Evolutionary conservation across 1,139 yeast species (phyloP).

Genomic region (Scheffersomyces insectosa): DNA sequence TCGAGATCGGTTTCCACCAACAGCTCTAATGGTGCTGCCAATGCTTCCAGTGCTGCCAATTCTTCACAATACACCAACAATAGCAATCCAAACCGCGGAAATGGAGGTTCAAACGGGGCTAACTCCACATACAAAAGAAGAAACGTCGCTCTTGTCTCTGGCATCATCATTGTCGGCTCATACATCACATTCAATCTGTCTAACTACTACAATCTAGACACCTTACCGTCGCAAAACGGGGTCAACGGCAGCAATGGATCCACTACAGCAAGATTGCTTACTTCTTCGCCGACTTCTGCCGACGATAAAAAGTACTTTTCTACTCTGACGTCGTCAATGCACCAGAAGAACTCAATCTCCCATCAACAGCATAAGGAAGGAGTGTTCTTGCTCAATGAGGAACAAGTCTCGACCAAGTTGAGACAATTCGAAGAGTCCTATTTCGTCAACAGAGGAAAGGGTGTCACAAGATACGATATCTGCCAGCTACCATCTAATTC

Average conservation of each 20-base stretch:
- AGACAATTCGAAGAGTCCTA: slow-evolving; percentile 81
- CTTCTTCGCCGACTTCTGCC: slow-evolving; percentile 5
- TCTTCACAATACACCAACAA: too few species aligned
- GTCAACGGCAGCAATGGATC: slow-evolving; percentile 6
- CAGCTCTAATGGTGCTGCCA: too few species aligned
- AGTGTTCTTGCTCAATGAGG: slow-evolving; percentile 58
- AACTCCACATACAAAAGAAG: slow-evolving; percentile 18
- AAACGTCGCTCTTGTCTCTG: slow-evolving; percentile 43
- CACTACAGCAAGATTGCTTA: background rate
- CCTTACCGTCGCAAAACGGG: slow-evolving; percentile 25
- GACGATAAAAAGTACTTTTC: slow-evolving; percentile 38
- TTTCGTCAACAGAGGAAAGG: slow-evolving; percentile 78
- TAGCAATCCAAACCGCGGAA: too few species aligned
- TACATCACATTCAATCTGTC: slow-evolving; percentile 44
- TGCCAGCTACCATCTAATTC: slow-evolving; percentile 88
- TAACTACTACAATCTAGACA: slow-evolving; percentile 45
- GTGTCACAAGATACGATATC: slow-evolving; percentile 89
- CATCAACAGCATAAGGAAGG: slow-evolving; percentile 49
- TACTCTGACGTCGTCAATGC: slow-evolving; percentile 46
- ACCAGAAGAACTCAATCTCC: slow-evolving; percentile 40
- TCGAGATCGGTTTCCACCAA: too few species aligned
- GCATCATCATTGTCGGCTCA: slow-evolving; percentile 47
- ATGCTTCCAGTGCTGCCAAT: too few species aligned
- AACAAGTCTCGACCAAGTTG: slow-evolving; percentile 69
- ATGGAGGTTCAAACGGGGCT: background rate